phyloP scores from a whole-genome alignment of 1,284 basidiomycete species.

The Golubevia pallescens region DNA sequence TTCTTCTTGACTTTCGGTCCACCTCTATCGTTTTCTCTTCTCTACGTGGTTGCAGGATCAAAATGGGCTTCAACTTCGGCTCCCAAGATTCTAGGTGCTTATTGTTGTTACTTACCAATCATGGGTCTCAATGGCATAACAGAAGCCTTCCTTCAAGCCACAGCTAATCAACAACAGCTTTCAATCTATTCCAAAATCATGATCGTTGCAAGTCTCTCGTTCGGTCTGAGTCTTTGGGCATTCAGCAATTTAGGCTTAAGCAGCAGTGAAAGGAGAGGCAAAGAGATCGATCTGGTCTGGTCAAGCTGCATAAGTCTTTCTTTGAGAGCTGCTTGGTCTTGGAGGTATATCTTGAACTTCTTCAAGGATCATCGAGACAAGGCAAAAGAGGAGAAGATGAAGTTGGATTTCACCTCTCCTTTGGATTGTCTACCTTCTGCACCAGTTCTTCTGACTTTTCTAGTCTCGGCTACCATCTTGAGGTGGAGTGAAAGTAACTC shows the following conservation, averaged over 20 bases:
- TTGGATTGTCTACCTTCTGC: neutral
- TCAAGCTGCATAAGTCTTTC: conserved; percentile 23
- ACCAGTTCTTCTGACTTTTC: neutral
- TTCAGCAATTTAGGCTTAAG: neutral
- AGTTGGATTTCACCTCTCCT: neutral
- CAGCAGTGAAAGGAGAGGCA: neutral
- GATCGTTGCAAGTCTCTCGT: conserved; percentile 29
- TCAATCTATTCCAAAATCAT: conserved; percentile 34
- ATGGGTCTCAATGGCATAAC: conserved; percentile 57
- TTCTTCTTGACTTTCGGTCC: conserved; percentile 36
- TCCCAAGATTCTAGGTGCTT: conserved; percentile 37
- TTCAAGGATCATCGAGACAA: conserved; percentile 3
- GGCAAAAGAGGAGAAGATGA: neutral
- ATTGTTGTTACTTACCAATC: conserved; percentile 49
- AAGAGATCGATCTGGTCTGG: conserved; percentile 19
- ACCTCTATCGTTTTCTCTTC: conserved; percentile 32
- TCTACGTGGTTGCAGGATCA: conserved; percentile 47
- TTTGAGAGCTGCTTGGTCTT: conserved; percentile 25
- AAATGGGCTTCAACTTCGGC: conserved; percentile 46
- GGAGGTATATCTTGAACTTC: conserved; percentile 16
- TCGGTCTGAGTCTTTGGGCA: conserved; percentile 20
- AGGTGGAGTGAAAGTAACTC: neutral
- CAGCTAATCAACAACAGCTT: conserved; percentile 24
- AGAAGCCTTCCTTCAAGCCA: conserved; percentile 54
- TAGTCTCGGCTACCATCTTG: neutral